Base-by-base conservation (phyloP, 306 rosid genomes). In the Quercus variabilis region DNA sequence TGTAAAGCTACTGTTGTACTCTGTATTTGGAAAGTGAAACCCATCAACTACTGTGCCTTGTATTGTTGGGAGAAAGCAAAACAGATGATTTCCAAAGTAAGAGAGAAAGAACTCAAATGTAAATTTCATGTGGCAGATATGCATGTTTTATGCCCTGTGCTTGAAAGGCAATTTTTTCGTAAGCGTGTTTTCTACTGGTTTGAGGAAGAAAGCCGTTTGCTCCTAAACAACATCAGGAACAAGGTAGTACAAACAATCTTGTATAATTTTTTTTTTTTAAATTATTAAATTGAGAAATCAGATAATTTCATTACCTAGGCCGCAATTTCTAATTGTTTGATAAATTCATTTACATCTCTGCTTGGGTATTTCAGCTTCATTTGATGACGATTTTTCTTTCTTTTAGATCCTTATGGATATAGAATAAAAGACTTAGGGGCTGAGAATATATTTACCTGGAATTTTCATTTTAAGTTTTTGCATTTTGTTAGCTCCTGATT, bases 1-100 rank as follows among this genome's bases (percentile, higher is more conserved):
- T 88, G 72, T 88, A 77, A 76, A 74, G 56, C 26, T 76, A 83
- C 81, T 84, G 80, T 73, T 62, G 76, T 72, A 26, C 73, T 57
- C 21, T 81, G 51, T 74, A 55, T 72, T 69, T 41, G 58, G 73
- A 51, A 77, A 74, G 35, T 64, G 70, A 17, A 64, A 30, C 33
- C 31, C 70, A 64, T 64, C 69, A 26, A 30, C 33, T 5, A 64
- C 5, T 17, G 23, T 7, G 4, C 70, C 9, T 15, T 64, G 46
- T 64, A 31, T 41, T 64, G 70, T 41, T 30, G 7, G 19, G 23
- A 31, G 41, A 64, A 64, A 30, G 35, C 70, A 64, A 64, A 64
- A 26, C 31, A 30, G 21, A 4, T 64, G 70, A 64, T 17, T 64
- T 64, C 20, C 19, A 15, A 64, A 5, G 43, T 4, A 17, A 64